phyloP scores from a whole-genome alignment of 2,329 filamentous ascomycete species.

The Botrytis fabae region DNA sequence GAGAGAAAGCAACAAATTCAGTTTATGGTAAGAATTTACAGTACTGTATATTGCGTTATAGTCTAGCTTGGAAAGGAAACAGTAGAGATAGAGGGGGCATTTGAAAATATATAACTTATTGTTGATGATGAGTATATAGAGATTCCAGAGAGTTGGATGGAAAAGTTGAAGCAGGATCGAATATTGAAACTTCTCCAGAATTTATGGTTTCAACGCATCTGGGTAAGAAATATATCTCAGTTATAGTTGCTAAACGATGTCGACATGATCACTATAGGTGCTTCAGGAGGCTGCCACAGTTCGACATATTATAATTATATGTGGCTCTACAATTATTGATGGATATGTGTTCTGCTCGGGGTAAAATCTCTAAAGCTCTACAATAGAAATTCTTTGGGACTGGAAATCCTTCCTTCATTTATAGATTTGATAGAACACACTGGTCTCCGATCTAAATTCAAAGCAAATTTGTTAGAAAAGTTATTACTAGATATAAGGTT shows the following conservation, averaged over 20 bases:
- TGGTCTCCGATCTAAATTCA: neutral
- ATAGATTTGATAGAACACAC: rapidly evolving
- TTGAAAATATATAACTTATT: neutral
- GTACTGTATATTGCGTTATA: rapidly evolving
- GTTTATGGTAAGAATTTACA: neutral
- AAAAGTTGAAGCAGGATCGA: rapidly evolving
- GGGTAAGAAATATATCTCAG: neutral
- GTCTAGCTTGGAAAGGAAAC: neutral
- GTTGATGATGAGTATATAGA: no score
- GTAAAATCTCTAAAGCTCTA: neutral
- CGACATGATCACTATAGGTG: neutral
- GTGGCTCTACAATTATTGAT: neutral
- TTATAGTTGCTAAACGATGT: rapidly evolving
- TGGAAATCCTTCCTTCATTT: no score
- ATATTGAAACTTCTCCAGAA: neutral
- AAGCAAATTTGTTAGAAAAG: rapidly evolving
- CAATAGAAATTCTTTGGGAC: rapidly evolving
- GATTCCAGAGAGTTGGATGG: no score
- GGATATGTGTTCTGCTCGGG: neutral
- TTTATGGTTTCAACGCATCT: neutral
- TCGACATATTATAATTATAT: rapidly evolving
- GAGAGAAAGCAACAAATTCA: neutral
- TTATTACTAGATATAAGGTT: rapidly evolving
- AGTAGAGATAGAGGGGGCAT: neutral
- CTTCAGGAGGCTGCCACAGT: neutral